phyloP scores from a whole-genome alignment of 352 stramenopile species.

The Thraustotheca clavata region DNA sequence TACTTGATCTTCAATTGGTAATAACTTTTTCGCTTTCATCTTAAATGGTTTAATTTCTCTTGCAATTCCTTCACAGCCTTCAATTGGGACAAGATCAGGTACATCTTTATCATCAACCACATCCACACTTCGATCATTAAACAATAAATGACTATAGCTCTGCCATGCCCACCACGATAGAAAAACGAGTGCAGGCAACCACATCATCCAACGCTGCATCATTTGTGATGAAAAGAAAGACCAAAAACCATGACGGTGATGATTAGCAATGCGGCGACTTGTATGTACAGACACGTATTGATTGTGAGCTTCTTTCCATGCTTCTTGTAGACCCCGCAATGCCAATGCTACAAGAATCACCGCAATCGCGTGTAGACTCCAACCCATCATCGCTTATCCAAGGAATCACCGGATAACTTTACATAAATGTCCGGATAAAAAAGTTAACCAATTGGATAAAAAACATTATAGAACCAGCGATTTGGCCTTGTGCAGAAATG shows the following conservation, averaged over 20 bases:
- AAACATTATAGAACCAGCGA: too few relatives aligned
- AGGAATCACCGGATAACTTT: too few relatives aligned
- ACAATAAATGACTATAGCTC: neutral
- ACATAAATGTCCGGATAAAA: too few relatives aligned
- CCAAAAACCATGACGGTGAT: conserved; percentile 10
- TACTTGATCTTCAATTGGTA: neutral
- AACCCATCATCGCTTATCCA: too few relatives aligned
- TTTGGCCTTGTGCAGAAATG: too few relatives aligned
- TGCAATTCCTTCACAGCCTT: too few relatives aligned
- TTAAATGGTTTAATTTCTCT: neutral
- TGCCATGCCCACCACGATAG: neutral
- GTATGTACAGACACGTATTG: conserved; percentile 2
- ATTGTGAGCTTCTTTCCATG: conserved; percentile 8
- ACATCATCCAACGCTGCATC: conserved; percentile 4
- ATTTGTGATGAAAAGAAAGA: conserved; percentile 4
- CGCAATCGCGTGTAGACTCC: too few relatives aligned
- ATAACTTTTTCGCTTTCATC: neutral
- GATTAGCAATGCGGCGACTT: neutral
- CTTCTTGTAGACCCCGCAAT: neutral
- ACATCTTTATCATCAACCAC: conserved; percentile 13
- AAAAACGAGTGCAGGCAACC: conserved; percentile 7
- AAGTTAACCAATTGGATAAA: too few relatives aligned
- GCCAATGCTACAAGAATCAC: neutral
- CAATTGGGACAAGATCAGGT: conserved; percentile 9
- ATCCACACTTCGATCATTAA: neutral